Evolutionary conservation across 2,329 filamentous ascomycete genomes (phyloP), one percentile per base, ranked within the genome.

Genomic region (Kalaharituber pfeilii): DNA sequence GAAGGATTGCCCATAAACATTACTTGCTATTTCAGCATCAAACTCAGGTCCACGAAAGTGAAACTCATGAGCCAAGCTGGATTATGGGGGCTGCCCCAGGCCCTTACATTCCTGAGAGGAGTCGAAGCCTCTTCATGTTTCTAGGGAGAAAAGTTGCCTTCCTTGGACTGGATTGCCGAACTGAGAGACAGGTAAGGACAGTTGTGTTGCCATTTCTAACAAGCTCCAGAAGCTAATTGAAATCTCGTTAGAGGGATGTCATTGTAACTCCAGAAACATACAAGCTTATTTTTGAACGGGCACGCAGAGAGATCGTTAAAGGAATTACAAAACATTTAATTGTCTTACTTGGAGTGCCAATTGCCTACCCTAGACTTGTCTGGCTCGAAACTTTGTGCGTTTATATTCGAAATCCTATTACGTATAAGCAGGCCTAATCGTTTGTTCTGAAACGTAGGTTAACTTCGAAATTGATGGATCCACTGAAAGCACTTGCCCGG

Each of bases 1-100:
- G 91, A 2, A 84, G 83, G 33, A 80, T 96, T 50, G 89, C 89
- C 0, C 96, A 91, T 76, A 98, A 98, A 67, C 98, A 96, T 69
- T 98, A 98, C 65, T 82, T 98, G 80, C 76, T 98, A 7, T 98
- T 98, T 71, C 91, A 98, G 67, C 91, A 98, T 63, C 93, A 98
- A 67, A 94, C 84, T 61, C 73, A 94, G 2, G 71, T 79, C 0
- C 78, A 81, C 47, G 91, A 98, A 70, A 86, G 81, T 0, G 81
- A 93, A 61, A 73, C 76, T 30, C 78, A 84, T 2, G 93, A 98
- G 67, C 86, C 89, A 1, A 95, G 86, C 65, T 96, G 91, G 91
- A 71, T 93, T 18, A 70, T 96, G 3, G 91, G 91, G 5, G 72
- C 76, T 24, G 73, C 76, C 29, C 84, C 82, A 2, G 93, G 93